phyloP scores from a whole-genome alignment of 1,284 basidiomycete genomes.

The Cutaneotrichosporon dermatis region DNA sequence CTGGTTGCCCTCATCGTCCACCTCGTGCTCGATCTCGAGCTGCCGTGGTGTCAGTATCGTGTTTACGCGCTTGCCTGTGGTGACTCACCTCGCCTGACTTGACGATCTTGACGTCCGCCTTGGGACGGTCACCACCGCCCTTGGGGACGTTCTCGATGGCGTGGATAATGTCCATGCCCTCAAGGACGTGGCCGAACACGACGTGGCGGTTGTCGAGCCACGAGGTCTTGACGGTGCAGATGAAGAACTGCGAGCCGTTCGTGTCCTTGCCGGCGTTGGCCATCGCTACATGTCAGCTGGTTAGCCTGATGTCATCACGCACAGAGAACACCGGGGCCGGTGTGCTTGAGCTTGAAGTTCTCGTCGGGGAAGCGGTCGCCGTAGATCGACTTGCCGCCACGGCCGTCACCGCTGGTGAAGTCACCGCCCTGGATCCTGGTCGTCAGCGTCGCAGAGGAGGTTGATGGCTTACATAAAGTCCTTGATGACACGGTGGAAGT shows the following conservation, averaged over 20 bases:
- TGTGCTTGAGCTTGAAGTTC: slow-evolving; percentile 89
- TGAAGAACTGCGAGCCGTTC: slow-evolving; percentile 53
- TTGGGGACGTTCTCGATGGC: slow-evolving; percentile 68
- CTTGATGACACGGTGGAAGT: slow-evolving; percentile 68
- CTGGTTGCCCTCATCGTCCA: slow-evolving; percentile 69
- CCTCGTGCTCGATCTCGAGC: slow-evolving; percentile 60
- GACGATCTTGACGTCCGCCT: slow-evolving; percentile 65
- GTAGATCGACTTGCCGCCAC: slow-evolving; percentile 61
- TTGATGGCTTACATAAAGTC: slow-evolving; percentile 57
- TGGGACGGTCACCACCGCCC: slow-evolving; percentile 64
- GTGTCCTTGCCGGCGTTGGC: slow-evolving; percentile 67
- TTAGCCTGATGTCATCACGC: slow-evolving; percentile 4
- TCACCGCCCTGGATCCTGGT: slow-evolving; percentile 64
- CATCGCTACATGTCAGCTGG: slow-evolving; percentile 58
- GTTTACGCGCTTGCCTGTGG: no score
- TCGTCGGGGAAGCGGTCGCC: slow-evolving; percentile 60
- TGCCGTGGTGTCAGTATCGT: no score
- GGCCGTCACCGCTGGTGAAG: slow-evolving; percentile 63
- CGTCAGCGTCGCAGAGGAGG: slow-evolving; percentile 1
- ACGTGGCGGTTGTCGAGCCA: slow-evolving; percentile 60
- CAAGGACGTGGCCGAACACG: slow-evolving; percentile 84
- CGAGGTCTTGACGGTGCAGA: slow-evolving; percentile 72
- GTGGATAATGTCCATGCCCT: slow-evolving; percentile 79
- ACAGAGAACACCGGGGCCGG: slow-evolving; percentile 71
- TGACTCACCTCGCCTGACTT: slow-evolving; percentile 72